Percentiles rank a stretch among this genome's conserved stretches.
Conservation (phyloP, 352 stramenopile species). For the Pythium dissimile region DNA sequence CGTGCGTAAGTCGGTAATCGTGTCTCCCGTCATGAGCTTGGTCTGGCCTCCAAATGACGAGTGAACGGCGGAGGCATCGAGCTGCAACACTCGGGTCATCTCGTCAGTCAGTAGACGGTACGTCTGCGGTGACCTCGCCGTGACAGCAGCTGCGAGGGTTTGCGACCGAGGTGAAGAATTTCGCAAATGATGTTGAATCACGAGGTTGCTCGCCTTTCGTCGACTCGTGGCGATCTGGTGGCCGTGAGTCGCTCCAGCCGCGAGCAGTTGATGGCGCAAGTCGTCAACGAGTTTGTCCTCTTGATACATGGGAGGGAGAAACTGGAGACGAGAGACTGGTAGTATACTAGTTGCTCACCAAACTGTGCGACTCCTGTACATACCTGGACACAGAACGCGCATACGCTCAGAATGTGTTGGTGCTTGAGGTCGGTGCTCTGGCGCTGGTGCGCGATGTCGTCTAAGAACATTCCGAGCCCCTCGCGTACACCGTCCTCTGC, state of each 20-base stretch:
- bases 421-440: constrained; percentile 13
- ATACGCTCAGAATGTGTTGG: constrained; percentile 42
- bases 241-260: constrained; percentile 11
- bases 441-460: constrained; percentile 29
- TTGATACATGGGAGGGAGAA: constrained; percentile 45
- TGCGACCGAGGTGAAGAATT: constrained; percentile 5
- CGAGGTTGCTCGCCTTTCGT: constrained; percentile 36
- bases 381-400: constrained; percentile 42
- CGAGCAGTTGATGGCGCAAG: constrained; percentile 25
- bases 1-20: constrained; percentile 15
- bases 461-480: constrained; percentile 46
- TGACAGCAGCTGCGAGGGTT: background rate
- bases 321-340: constrained; percentile 24
- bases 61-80: constrained; percentile 29
- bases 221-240: constrained; percentile 9
- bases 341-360: too few relatives aligned
- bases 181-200: constrained; percentile 55
- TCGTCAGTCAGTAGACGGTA: constrained; percentile 56
- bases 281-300: constrained; percentile 36
- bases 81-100: constrained; percentile 43
- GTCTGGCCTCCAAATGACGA: constrained; percentile 5
- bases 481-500: constrained; percentile 23
- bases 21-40: constrained; percentile 14
- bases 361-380: too few relatives aligned
- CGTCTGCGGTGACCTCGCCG: constrained; percentile 12